Percentiles rank a stretch among this genome's conserved stretches.
Conservation (phyloP, 2,329 filamentous ascomycete species). For the Parascedosporium putredinis region DNA sequence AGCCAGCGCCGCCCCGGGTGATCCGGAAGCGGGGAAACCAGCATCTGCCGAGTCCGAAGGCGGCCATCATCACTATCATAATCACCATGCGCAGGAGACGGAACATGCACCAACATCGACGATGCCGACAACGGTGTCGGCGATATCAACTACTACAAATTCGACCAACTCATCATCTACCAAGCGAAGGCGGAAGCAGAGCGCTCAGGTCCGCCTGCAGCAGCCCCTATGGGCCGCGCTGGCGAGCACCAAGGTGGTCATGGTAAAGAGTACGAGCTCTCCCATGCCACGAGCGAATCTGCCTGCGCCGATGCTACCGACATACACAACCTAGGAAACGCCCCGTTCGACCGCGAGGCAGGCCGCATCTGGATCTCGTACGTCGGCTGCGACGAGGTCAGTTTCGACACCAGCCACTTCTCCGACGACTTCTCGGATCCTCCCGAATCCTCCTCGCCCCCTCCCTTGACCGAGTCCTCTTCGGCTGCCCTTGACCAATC, state of each 20-base stretch:
- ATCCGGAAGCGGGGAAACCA: slow-evolving; percentile 54
- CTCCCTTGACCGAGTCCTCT: slow-evolving; percentile 11
- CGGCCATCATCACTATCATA: not conserved
- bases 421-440: slow-evolving; percentile 22
- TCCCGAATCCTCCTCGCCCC: not conserved
- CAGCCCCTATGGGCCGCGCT: slow-evolving; percentile 92
- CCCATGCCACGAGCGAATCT: slow-evolving; percentile 62
- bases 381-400: slow-evolving; percentile 66
- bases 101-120: slow-evolving; percentile 21
- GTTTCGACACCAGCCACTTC: slow-evolving; percentile 63
- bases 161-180: slow-evolving; percentile 46
- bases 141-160: no score
- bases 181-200: slow-evolving; percentile 85
- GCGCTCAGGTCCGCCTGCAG: slow-evolving; percentile 77
- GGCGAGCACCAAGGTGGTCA: slow-evolving; percentile 91
- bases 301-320: slow-evolving; percentile 66
- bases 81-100: slow-evolving; percentile 10
- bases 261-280: slow-evolving; percentile 87
- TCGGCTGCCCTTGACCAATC: slow-evolving; percentile 50
- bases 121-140: no score
- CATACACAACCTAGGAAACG: slow-evolving; percentile 66
- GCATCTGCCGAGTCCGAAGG: slow-evolving; percentile 17
- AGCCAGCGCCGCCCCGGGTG: slow-evolving; percentile 35
- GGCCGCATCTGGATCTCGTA: slow-evolving; percentile 74
- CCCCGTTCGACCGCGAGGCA: slow-evolving; percentile 59